These are phyloP conservation scores for Rhodomyrtus psidioides DNA, from an alignment of 441 rosid genomes.

Conservation along the genomic window DNA sequence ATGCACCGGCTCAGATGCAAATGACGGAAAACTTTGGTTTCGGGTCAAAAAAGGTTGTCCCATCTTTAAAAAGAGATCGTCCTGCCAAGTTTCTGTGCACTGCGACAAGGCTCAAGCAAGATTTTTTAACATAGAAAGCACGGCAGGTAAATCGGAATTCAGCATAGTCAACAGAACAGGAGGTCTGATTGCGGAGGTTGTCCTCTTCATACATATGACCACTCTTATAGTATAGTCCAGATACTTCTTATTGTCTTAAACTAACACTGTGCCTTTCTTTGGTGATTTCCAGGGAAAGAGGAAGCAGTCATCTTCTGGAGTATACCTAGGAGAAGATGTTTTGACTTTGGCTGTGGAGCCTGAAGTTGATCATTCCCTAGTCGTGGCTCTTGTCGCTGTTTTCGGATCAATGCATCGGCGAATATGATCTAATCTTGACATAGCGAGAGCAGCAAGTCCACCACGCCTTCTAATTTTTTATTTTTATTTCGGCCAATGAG, in stretches of 20 bases:
- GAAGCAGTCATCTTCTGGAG: constrained; percentile 9
- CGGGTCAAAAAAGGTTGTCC: background rate
- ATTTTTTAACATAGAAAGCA: background rate
- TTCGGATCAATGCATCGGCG: background rate
- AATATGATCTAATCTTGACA: background rate
- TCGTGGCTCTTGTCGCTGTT: constrained; percentile 1
- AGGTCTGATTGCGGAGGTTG: background rate
- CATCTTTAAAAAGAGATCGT: background rate
- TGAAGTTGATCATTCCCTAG: background rate
- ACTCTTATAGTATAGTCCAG: background rate
- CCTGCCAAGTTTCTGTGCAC: background rate
- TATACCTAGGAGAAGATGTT: background rate
- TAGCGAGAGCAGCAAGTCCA: background rate
- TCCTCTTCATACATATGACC: background rate
- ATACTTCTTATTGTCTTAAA: background rate
- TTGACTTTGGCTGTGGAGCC: background rate
- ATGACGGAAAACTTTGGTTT: background rate
- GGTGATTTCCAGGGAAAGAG: background rate
- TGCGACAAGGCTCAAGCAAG: background rate
- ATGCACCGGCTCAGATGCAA: background rate
- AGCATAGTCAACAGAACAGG: background rate
- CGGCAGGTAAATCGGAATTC: background rate
- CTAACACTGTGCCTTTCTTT: background rate
- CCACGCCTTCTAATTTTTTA: background rate
- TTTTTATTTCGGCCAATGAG: background rate